Base-by-base conservation (phyloP, 1,284 basidiomycete genomes). In the Leccinum brunneo-olivaceum region DNA sequence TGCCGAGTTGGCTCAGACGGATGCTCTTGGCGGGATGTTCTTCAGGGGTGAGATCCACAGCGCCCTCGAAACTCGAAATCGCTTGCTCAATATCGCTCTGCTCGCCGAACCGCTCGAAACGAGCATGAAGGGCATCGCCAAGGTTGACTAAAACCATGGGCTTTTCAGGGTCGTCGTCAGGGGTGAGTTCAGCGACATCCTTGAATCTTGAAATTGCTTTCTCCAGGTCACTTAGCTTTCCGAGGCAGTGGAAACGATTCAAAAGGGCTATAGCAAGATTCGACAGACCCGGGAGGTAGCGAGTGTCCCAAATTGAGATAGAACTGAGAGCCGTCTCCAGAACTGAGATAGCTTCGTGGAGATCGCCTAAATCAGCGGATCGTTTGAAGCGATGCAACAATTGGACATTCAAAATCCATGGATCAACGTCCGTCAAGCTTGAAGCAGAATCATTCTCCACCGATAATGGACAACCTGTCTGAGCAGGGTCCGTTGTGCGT, bases 321-420 rank as follows among this genome's bases (percentile, higher is more conserved):
- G 40, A 43, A 23, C 14, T 2, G 5, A 44, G 5, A 10, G 6
- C 20, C 18, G 16, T 11, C 12, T 44, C 15, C 5, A 34, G 27
- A 34, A 10, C 10, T 6, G 28, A 34, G 12, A 52, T 43, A 14
- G 40, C 40, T 14, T 25, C 35, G n/a, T 48, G 34, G 3, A 51
- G 29, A 23, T 51, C 40, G 9, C 11, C 27, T 5, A 51, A 6
- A 15, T 34, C 10, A 36, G n/a, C 33, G 7, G 1, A 39, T 8
- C n/a, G 33, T 25, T 25, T 2, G 21, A 39, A 51, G 4, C 23
- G 49, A 4, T 16, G 3, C 15, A 47, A 19, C 29, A 42, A 23
- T 12, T 10, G 34, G 19, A 4, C 9, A n/a, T 27, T n/a, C 14
- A 34, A 18, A 19, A 11, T 14, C 40, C 21, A 30, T 4, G 8